Conservation (phyloP, 2,329 filamentous ascomycete genomes). For the Diaporthe aspalathi region DNA sequence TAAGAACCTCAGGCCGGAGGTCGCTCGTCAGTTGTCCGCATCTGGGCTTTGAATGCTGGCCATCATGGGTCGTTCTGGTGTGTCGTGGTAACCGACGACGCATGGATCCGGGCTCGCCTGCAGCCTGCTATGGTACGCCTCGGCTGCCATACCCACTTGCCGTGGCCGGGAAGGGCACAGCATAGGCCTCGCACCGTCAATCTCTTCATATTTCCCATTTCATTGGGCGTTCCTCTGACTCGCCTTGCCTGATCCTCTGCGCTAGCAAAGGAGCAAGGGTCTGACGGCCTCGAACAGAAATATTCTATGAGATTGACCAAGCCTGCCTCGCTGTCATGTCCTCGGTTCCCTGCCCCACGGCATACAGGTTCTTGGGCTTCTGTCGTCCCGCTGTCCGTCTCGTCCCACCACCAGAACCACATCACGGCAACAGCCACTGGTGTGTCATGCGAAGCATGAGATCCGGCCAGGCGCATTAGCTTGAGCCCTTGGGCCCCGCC, state of each 20-base stretch:
- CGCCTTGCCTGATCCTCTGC: slow-evolving; percentile 57
- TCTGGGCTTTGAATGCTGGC: slow-evolving; percentile 72
- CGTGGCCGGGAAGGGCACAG: slow-evolving; percentile 57
- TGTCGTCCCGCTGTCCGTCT: slow-evolving; percentile 42
- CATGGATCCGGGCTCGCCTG: slow-evolving; percentile 36
- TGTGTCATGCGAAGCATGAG: slow-evolving; percentile 60
- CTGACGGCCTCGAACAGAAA: slow-evolving; percentile 61
- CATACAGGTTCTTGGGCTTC: slow-evolving; percentile 39
- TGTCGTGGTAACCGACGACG: slow-evolving; percentile 44
- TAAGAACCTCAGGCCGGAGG: slow-evolving; percentile 79
- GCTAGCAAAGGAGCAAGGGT: slow-evolving; percentile 53
- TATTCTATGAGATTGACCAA: slow-evolving; percentile 48
- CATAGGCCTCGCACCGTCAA: slow-evolving; percentile 62
- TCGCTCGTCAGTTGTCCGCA: slow-evolving; percentile 78
- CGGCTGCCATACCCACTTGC: slow-evolving; percentile 44
- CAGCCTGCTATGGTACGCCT: slow-evolving; percentile 27
- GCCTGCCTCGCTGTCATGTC: slow-evolving; percentile 54
- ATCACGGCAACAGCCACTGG: slow-evolving; percentile 54
- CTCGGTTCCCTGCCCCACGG: slow-evolving; percentile 54
- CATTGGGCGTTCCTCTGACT: slow-evolving; percentile 43
- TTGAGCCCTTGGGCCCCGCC: slow-evolving; percentile 56
- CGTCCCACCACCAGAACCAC: slow-evolving; percentile 54
- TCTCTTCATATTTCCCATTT: slow-evolving; percentile 50
- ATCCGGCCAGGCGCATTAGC: slow-evolving; percentile 70
- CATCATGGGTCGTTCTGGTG: slow-evolving; percentile 47